Conservation (phyloP, 2,329 filamentous ascomycete species). For the Lachnellula arida region DNA sequence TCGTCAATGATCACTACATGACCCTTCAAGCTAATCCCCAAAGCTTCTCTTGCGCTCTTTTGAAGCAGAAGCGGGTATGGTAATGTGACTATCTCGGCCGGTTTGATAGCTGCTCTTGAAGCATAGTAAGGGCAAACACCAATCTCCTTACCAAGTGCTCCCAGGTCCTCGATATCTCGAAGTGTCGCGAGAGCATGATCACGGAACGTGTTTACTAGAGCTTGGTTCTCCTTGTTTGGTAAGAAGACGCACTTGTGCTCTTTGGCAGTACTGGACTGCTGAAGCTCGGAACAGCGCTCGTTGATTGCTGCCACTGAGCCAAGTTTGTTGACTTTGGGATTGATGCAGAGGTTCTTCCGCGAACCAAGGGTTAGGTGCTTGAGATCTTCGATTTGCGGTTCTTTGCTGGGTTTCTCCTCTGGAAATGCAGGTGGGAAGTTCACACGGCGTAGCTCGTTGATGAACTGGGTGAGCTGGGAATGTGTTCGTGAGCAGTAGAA, state of each 20-base stretch:
- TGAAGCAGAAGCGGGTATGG: constrained; percentile 90
- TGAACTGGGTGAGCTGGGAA: constrained; percentile 67
- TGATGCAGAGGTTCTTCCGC: constrained; percentile 76
- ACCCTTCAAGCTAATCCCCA: constrained; percentile 78
- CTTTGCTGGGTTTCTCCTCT: constrained; percentile 29
- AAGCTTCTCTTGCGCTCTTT: constrained; percentile 77
- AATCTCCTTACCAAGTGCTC: constrained; percentile 69
- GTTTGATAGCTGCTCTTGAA: constrained; percentile 76
- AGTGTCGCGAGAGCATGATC: constrained; percentile 80
- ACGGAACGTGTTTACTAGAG: constrained; percentile 72
- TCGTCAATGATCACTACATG: constrained; percentile 96
- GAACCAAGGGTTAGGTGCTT: constrained; percentile 67
- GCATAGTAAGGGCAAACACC: constrained; percentile 94
- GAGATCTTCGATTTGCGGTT: constrained; percentile 46
- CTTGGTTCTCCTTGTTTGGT: constrained; percentile 70
- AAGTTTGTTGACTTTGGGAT: constrained; percentile 70
- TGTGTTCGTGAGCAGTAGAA: constrained; percentile 72
- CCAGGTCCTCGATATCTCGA: constrained; percentile 90
- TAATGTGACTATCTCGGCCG: constrained; percentile 84
- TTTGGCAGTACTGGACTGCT: constrained; percentile 60
- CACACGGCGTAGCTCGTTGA: constrained; percentile 60
- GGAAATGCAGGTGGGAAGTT: constrained; percentile 55
- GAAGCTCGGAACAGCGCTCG: constrained; percentile 84
- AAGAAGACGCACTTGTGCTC: constrained; percentile 71
- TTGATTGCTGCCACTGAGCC: constrained; percentile 77